A percentile compares a stretch with the other conserved stretches of the same genome.
Conservation (phyloP, 2,329 filamentous ascomycete species). For the Sporothrix humicola region DNA sequence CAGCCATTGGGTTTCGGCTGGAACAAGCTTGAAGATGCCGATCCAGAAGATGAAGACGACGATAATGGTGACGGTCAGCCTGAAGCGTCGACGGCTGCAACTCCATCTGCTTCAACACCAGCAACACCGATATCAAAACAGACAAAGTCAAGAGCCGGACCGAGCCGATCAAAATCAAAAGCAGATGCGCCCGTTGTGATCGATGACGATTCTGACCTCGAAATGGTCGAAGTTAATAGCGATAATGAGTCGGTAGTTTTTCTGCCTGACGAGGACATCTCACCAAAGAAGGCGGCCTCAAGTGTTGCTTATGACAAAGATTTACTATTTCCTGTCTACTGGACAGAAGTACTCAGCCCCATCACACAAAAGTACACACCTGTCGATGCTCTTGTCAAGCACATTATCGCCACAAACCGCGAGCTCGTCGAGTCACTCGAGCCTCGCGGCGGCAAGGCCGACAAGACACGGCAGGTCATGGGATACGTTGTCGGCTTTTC, state of each 20-base stretch:
- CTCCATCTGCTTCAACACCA: conserved; percentile 28
- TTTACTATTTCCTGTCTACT: conserved; percentile 85
- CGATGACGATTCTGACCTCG: conserved; percentile 45
- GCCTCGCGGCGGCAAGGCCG: conserved; percentile 80
- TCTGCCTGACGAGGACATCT: conserved; percentile 51
- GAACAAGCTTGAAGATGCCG: conserved; percentile 83
- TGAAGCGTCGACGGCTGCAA: background rate
- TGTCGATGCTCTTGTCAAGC: conserved; percentile 76
- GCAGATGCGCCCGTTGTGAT: background rate
- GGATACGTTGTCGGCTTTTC: conserved; percentile 87
- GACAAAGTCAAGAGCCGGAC: background rate
- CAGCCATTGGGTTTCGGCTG: conserved; percentile 90
- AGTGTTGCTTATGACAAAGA: conserved; percentile 68
- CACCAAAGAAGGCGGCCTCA: background rate
- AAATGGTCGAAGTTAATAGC: conserved; percentile 57
- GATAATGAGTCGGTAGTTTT: conserved; percentile 67
- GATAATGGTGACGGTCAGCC: conserved; percentile 31
- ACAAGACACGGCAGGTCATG: conserved; percentile 86
- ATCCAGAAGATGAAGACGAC: conserved; percentile 52
- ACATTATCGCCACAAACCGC: conserved; percentile 70
- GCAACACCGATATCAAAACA: conserved; percentile 32
- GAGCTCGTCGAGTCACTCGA: conserved; percentile 78
- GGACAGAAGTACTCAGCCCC: conserved; percentile 87
- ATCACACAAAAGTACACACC: conserved; percentile 78
- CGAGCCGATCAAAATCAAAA: background rate